Evolutionary conservation across 441 rosid genomes (phyloP).

Genomic region (Corymbia calophylla): DNA sequence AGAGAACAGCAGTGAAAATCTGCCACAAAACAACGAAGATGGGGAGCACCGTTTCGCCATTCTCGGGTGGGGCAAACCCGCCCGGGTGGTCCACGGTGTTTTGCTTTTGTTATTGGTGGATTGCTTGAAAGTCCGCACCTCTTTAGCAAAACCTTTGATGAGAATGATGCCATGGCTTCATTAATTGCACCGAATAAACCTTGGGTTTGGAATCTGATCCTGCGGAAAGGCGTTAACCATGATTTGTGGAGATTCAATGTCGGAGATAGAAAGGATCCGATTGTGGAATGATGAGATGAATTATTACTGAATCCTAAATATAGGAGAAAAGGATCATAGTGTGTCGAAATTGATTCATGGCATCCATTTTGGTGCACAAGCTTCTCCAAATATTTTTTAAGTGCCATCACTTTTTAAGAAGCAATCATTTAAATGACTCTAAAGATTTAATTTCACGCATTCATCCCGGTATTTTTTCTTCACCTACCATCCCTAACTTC

Average conservation of each 20-base stretch:
- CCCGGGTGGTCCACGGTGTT: no score
- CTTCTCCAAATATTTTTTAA: rapidly evolving
- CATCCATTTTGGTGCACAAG: neutral
- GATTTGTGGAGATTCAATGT: neutral
- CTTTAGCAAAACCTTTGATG: neutral
- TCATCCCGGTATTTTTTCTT: neutral
- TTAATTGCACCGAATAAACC: neutral
- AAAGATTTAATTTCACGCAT: rapidly evolving
- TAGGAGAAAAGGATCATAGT: neutral
- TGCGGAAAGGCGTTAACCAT: neutral
- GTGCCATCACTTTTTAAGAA: rapidly evolving
- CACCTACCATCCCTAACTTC: neutral
- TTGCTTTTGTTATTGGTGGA: neutral
- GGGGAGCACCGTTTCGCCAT: neutral
- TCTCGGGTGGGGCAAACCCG: neutral
- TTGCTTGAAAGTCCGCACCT: neutral
- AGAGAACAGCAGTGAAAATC: neutral
- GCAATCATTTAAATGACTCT: neutral
- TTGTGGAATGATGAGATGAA: neutral
- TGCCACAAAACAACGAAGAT: neutral
- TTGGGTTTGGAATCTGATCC: neutral
- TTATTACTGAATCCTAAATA: neutral
- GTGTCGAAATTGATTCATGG: rapidly evolving
- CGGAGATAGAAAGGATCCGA: neutral
- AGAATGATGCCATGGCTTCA: neutral